Evolutionary conservation across 768 basidiomycete species (phyloP).

Genomic region (Pisolithus sp.): DNA sequence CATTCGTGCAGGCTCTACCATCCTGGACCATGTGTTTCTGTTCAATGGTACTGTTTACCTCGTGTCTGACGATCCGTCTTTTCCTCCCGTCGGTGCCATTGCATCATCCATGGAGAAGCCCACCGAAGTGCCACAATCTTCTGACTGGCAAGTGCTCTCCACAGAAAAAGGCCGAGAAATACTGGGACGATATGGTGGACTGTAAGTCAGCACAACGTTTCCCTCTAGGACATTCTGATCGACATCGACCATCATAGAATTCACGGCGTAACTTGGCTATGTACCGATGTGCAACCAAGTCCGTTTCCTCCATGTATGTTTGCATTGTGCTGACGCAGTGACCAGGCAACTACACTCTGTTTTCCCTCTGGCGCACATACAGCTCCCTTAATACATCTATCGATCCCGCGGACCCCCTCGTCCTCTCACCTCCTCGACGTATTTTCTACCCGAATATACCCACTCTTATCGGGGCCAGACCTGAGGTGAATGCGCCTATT

Average conservation of each 20-base stretch:
- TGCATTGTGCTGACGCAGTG: conserved; percentile 3
- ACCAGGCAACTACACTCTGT: conserved; percentile 60
- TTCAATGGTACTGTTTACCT: conserved; percentile 67
- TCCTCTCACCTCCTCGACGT: conserved; percentile 61
- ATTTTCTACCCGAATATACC: conserved; percentile 67
- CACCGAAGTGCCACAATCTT: conserved; percentile 35
- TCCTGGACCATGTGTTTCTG: conserved; percentile 78
- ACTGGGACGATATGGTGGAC: conserved; percentile 48
- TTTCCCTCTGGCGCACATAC: conserved; percentile 75
- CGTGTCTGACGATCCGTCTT: conserved; percentile 58
- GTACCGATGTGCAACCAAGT: conserved; percentile 48
- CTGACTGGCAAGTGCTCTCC: conserved; percentile 59
- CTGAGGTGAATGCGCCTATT: conserved; percentile 27
- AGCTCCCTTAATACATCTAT: conserved; percentile 50
- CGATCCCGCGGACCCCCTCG: conserved; percentile 38
- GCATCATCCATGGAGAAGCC: conserved; percentile 32
- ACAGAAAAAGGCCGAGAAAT: conserved; percentile 39
- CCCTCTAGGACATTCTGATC: neutral
- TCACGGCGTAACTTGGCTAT: conserved; percentile 65
- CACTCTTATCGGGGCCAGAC: conserved; percentile 43
- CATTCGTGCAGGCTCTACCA: conserved; percentile 59
- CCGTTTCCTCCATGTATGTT: conserved; percentile 16
- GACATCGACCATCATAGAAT: conserved; percentile 34
- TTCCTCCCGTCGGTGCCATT: conserved; percentile 53
- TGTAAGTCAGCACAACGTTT: conserved; percentile 32